Conservation (phyloP, 2,329 filamentous ascomycete genomes). For the Sarocladium brachiariae region DNA sequence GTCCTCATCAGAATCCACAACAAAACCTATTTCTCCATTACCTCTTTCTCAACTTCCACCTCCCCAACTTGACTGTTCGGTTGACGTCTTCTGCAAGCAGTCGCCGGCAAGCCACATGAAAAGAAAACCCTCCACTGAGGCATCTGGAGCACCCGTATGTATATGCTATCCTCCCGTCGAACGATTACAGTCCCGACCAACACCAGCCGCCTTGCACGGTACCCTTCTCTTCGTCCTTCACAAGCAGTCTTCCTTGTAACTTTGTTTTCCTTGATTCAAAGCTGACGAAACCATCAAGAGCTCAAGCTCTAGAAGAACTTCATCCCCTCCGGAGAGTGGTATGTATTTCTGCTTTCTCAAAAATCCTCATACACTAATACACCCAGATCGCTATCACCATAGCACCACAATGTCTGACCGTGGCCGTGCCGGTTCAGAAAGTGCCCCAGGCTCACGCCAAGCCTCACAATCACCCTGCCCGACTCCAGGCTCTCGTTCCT, state of each 20-base stretch:
- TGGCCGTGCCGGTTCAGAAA: not conserved
- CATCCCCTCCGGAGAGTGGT: not conserved
- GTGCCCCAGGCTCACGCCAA: not conserved
- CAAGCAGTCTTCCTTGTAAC: not conserved
- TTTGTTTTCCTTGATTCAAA: not conserved
- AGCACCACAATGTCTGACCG: conserved; percentile 8
- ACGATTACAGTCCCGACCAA: not conserved
- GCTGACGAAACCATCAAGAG: not conserved
- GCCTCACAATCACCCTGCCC: not conserved
- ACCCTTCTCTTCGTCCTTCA: not conserved
- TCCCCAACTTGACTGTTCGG: no score
- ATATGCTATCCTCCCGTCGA: not conserved
- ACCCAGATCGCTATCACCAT: not conserved
- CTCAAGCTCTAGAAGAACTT: not conserved
- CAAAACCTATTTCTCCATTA: no score
- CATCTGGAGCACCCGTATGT: not conserved
- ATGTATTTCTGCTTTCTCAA: not conserved
- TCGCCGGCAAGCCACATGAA: not conserved
- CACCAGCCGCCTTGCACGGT: not conserved
- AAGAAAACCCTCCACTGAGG: not conserved
- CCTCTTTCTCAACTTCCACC: no score
- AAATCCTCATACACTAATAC: not conserved
- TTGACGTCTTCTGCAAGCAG: no score
- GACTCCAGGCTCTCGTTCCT: conserved; percentile 10
- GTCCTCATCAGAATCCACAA: no score